Conservation (phyloP, 805 yeast species). For the Spathaspora sp. region DNA sequence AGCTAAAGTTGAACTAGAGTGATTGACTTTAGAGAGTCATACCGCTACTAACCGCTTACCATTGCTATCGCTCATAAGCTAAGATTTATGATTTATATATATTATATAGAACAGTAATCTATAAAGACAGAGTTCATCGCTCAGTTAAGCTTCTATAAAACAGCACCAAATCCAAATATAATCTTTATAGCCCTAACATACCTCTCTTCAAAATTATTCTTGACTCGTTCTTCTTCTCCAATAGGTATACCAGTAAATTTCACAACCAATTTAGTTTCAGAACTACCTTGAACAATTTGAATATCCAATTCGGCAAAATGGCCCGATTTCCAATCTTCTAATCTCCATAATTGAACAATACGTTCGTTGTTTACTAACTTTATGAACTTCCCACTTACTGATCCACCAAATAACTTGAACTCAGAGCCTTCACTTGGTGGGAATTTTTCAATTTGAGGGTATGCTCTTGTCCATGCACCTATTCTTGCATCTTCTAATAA, state of each 20-base stretch:
- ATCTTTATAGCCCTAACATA: slow-evolving; percentile 85
- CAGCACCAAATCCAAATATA: slow-evolving; percentile 96
- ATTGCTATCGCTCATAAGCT: too few relatives aligned
- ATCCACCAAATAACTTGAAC: slow-evolving; percentile 82
- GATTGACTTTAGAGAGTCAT: too few relatives aligned
- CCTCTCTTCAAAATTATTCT: slow-evolving; percentile 81
- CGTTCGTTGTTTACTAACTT: slow-evolving; percentile 55
- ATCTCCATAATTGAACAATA: slow-evolving; percentile 80
- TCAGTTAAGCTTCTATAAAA: slow-evolving; percentile 39
- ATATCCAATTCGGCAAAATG: slow-evolving; percentile 71
- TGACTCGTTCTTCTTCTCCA: slow-evolving; percentile 90
- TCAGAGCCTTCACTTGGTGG: slow-evolving; percentile 55
- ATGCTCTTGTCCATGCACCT: slow-evolving; percentile 86
- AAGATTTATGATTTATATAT: too few relatives aligned
- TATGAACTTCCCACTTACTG: slow-evolving; percentile 66
- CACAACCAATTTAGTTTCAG: slow-evolving; percentile 79
- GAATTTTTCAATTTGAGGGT: slow-evolving; percentile 48
- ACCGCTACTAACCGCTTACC: too few relatives aligned
- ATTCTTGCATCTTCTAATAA: slow-evolving; percentile 74
- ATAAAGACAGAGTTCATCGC: background rate
- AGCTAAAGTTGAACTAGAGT: too few relatives aligned
- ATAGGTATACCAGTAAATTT: slow-evolving; percentile 86
- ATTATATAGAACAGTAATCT: too few relatives aligned
- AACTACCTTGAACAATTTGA: slow-evolving; percentile 68
- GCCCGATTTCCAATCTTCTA: slow-evolving; percentile 83